These are phyloP conservation scores for Pisolithus orientalis DNA, from an alignment of 768 basidiomycete genomes.

Conservation along the genomic window DNA sequence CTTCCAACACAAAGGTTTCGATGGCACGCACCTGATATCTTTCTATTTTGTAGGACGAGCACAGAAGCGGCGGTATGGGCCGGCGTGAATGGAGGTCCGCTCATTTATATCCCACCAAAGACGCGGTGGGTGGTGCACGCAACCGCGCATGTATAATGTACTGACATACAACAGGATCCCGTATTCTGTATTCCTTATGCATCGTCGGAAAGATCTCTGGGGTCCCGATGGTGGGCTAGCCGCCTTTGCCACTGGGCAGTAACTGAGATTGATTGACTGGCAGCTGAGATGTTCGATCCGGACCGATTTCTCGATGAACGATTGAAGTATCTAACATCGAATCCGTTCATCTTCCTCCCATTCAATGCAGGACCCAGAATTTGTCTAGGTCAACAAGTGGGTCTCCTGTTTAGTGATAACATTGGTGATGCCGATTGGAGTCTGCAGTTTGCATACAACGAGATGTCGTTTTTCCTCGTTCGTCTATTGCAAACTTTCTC, in stretches of 20 bases:
- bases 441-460: constrained; percentile 57
- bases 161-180: constrained; percentile 2
- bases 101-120: constrained; percentile 27
- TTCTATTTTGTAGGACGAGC: constrained; percentile 15
- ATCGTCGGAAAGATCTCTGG: constrained; percentile 33
- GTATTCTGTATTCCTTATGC: constrained; percentile 28
- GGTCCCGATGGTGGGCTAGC: constrained; percentile 12
- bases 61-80: constrained; percentile 18
- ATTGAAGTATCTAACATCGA: constrained; percentile 48
- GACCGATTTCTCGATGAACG: constrained; percentile 63
- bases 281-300: constrained; percentile 57
- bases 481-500: constrained; percentile 53
- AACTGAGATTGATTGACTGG: background rate
- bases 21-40: background rate
- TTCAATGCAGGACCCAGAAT: constrained; percentile 36
- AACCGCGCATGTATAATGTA: background rate
- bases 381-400: constrained; percentile 33
- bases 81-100: constrained; percentile 15
- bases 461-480: constrained; percentile 57
- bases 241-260: background rate
- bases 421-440: background rate
- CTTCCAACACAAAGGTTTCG: too few species aligned
- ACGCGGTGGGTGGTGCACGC: constrained; percentile 16
- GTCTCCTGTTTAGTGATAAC: background rate
- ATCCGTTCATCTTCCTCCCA: constrained; percentile 45